These are phyloP conservation scores for Fraxinus ornus DNA, from an alignment of 305 asterid genomes.

Conservation along the genomic window DNA sequence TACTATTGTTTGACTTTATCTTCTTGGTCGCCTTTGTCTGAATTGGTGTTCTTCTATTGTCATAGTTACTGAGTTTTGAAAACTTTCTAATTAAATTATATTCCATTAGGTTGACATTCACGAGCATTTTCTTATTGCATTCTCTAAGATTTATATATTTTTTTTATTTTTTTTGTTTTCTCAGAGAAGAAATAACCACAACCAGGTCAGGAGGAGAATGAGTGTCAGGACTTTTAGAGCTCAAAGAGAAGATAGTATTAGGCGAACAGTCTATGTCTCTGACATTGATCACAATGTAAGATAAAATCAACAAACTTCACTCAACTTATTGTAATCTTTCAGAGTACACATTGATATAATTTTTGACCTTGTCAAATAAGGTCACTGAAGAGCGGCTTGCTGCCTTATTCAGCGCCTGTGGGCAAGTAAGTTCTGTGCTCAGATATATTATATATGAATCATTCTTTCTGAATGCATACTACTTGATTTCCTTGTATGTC, in stretches of 20 bases:
- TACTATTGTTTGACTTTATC: not conserved
- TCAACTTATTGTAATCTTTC: not conserved
- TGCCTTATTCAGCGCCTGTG: slow-evolving; percentile 71
- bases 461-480: slow-evolving; percentile 17
- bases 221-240: slow-evolving; percentile 72
- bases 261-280: slow-evolving; percentile 94
- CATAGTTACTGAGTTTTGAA: not conserved
- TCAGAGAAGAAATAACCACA: slow-evolving; percentile 68
- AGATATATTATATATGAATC: slow-evolving; percentile 7
- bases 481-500: not conserved
- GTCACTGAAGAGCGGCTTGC: slow-evolving; percentile 93
- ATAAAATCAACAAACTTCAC: slow-evolving; percentile 3
- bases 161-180: slow-evolving; percentile 6
- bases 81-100: not conserved
- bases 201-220: slow-evolving; percentile 63
- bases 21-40: not conserved
- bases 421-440: slow-evolving; percentile 64
- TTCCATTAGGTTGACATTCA: not conserved
- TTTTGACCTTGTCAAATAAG: slow-evolving; percentile 40
- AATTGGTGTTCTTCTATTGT: not conserved
- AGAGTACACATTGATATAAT: slow-evolving; percentile 17
- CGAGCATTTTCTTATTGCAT: not conserved
- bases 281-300: slow-evolving; percentile 87
- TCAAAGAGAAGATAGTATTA: slow-evolving; percentile 88
- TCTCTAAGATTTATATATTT: not conserved